phyloP scores from a whole-genome alignment of 768 basidiomycete genomes.

The Rhizopogon vulgaris region DNA sequence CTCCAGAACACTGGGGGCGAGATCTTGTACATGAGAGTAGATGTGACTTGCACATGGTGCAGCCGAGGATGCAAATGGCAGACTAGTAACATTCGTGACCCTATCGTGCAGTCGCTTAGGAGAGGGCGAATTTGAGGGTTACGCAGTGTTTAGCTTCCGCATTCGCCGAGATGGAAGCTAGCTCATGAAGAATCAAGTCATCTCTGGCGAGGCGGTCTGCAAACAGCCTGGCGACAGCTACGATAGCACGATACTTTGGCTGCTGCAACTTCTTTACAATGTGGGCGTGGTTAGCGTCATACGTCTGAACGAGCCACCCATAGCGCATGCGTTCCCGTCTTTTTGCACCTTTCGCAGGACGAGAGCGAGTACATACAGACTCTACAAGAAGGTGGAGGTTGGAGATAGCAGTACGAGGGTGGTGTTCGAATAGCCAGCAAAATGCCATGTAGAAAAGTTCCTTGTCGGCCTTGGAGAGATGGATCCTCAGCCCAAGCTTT shows the following conservation, averaged over 20 bases:
- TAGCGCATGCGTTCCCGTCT: constrained; percentile 29
- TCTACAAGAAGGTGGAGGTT: constrained; percentile 52
- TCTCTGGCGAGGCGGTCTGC: constrained; percentile 46
- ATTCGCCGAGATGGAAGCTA: constrained; percentile 27
- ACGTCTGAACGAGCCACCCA: constrained; percentile 38
- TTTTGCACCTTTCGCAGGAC: constrained; percentile 12
- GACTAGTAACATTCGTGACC: constrained; percentile 58
- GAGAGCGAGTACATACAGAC: constrained; percentile 37
- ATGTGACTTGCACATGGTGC: constrained; percentile 27
- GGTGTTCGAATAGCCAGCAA: constrained; percentile 64
- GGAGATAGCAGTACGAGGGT: constrained; percentile 61
- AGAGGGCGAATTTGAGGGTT: constrained; percentile 27
- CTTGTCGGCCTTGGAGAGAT: constrained; percentile 44
- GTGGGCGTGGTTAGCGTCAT: constrained; percentile 25
- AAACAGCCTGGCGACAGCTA: constrained; percentile 60
- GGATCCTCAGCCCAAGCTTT: constrained; percentile 57
- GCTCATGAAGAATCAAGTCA: constrained; percentile 30
- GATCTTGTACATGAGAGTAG: constrained; percentile 6
- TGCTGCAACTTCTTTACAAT: constrained; percentile 38
- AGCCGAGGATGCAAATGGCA: constrained; percentile 54
- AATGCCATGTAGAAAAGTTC: constrained; percentile 60
- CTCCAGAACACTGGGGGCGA: constrained; percentile 29
- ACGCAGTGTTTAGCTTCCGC: constrained; percentile 15
- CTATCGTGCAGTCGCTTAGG: constrained; percentile 61
- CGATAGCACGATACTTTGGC: constrained; percentile 51